Percentiles rank a stretch among this genome's conserved stretches.
Evolutionary conservation across 495 filamentous ascomycete genomes (phyloP).

Genomic region (Penicillium longicatenatum): DNA sequence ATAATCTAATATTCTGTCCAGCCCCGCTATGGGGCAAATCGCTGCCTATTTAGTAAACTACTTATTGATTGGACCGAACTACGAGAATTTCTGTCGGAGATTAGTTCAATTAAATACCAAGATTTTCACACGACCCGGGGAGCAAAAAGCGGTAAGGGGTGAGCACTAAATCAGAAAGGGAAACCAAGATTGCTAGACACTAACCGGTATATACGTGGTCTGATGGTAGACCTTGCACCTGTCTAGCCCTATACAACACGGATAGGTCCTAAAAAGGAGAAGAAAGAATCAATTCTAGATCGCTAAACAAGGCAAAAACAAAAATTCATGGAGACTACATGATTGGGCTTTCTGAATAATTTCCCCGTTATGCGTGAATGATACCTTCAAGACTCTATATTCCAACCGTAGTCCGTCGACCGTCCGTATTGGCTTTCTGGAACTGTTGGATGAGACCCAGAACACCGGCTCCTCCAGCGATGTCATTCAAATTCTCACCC

Average conservation of each 20-base stretch:
- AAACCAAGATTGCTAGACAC: too few relatives aligned
- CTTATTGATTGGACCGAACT: too few relatives aligned
- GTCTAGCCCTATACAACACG: neutral
- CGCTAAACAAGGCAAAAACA: neutral
- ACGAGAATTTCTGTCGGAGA: too few relatives aligned
- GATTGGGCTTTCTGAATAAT: neutral
- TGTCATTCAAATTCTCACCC: conserved; percentile 52
- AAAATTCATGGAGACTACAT: neutral
- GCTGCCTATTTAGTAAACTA: too few relatives aligned
- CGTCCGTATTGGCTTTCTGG: conserved; percentile 77
- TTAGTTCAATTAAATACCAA: too few relatives aligned
- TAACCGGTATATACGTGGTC: too few relatives aligned
- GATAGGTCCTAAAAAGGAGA: neutral
- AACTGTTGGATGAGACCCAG: conserved; percentile 89
- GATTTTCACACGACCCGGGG: too few relatives aligned
- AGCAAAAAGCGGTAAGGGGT: too few relatives aligned
- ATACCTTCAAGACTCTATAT: conserved; percentile 25
- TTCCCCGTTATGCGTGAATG: neutral
- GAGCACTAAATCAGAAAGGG: too few relatives aligned
- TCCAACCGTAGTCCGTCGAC: conserved; percentile 45
- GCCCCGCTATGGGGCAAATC: too few relatives aligned
- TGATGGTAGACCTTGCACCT: too few relatives aligned
- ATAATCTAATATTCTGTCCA: too few relatives aligned
- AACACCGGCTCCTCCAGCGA: conserved; percentile 59
- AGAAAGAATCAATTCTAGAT: neutral